Base-by-base conservation (phyloP, 2,329 filamentous ascomycete species). In the Camptophora hylomeconis region DNA sequence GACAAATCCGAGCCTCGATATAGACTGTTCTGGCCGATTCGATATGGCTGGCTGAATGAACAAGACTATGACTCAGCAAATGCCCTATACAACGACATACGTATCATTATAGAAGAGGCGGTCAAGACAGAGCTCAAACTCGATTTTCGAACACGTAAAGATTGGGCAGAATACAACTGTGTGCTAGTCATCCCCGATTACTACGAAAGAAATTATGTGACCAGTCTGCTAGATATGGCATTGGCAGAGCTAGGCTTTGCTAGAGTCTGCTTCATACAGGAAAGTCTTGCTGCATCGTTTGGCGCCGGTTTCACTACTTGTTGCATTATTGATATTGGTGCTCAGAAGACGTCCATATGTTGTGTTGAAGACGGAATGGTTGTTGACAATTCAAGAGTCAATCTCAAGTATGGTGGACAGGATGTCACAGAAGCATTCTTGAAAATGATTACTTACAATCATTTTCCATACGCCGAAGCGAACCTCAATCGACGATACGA, bases 161-260 rank as follows among this genome's bases (percentile, higher is more conserved):
- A 87, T 28, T 92, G 86, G 75, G 69, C 70, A 31, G 80, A 92
- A 51, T 95, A 94, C 56, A 89, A 81, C 46, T 94, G 84, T 45
- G 86, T 94, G n/a, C 83, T 95, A 47, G 76, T 98, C 39, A 92
- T 98, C 25, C 89, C 89, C 0, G 89, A 98, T 51, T 65, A 98
- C 7, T 98, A 95, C 57, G 89, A 98, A 58, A 92, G 92, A 53
- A 73, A 72, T 28, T 92, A 94, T 40, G 82, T 95, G 11, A 82
- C 83, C 27, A 75, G 80, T 49, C 62, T 92, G 7, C 63, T 98
- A 22, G 77, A 86, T 32, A 81, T 89, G 35, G 73, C 87, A 44
- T 78, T 95, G 61, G 76, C 72, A 26, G 86, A 87, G 58, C 89
- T 94, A 48, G 79, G 84, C 32, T 93, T 98, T 50, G 79, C 72